These are phyloP conservation scores for Penicillium atrosanguineum DNA, from an alignment of 495 filamentous ascomycete genomes.

Conservation along the genomic window DNA sequence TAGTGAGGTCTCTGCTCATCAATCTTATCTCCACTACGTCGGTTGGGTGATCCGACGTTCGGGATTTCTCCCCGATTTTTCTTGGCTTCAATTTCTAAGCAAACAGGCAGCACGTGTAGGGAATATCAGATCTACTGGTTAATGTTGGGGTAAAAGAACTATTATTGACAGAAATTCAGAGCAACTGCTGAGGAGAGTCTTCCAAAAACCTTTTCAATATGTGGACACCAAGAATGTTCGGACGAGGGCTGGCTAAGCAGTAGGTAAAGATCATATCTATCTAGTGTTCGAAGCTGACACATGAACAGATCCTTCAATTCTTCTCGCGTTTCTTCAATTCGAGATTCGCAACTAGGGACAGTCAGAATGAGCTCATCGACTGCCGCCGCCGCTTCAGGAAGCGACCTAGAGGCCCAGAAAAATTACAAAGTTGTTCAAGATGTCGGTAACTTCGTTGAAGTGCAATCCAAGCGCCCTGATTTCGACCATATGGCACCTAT, in stretches of 20 bases:
- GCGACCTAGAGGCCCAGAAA: conserved; percentile 14
- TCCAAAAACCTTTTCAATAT: background rate
- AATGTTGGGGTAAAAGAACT: too few relatives aligned
- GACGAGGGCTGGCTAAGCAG: background rate
- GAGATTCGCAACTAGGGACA: background rate
- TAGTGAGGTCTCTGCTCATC: conserved; percentile 19
- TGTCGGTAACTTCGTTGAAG: conserved; percentile 61
- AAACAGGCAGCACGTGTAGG: background rate
- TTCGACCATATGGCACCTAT: conserved; percentile 51
- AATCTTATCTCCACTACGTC: conserved; percentile 2
- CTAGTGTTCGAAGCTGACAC: background rate
- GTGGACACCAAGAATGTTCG: background rate
- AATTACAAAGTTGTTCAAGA: conserved; percentile 31
- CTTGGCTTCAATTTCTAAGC: background rate
- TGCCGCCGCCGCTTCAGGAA: conserved; percentile 4
- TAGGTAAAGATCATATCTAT: background rate
- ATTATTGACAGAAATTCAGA: too few relatives aligned
- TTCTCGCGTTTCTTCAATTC: background rate
- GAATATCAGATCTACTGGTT: too few relatives aligned
- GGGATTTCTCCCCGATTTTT: conserved; percentile 1
- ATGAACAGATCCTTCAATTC: background rate
- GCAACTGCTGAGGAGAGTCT: too few relatives aligned
- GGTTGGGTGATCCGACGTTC: background rate
- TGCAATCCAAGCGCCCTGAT: conserved; percentile 63
- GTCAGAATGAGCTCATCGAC: conserved; percentile 20